Evolutionary conservation across 257 asterid species (phyloP).

Genomic region (Primulina eburnea): DNA sequence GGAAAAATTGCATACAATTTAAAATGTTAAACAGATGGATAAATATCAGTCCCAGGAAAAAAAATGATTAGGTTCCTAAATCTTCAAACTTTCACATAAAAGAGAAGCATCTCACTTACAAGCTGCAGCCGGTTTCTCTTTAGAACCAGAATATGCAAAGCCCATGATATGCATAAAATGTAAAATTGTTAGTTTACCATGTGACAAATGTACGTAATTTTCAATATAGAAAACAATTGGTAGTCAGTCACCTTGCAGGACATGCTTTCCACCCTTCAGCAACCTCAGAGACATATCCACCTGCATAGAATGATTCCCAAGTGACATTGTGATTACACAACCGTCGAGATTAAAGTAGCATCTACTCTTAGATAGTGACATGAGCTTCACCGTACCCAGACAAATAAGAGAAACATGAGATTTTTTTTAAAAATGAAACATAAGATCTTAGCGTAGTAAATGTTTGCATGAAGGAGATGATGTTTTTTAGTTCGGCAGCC

Average conservation of each 20-base stretch:
- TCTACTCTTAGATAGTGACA: background rate
- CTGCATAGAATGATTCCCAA: constrained; percentile 39
- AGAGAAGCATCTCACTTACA: constrained; percentile 48
- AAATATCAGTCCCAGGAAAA: background rate
- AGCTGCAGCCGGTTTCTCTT: constrained; percentile 91
- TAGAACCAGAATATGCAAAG: constrained; percentile 36
- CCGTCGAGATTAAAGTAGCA: constrained; percentile 19
- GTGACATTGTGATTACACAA: constrained; percentile 22
- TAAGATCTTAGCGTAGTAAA: background rate
- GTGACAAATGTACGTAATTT: background rate
- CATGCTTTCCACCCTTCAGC: constrained; percentile 84
- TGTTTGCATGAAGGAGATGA: background rate
- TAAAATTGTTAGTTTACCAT: constrained; percentile 34
- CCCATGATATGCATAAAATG: constrained; percentile 42
- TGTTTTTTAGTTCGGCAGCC: background rate
- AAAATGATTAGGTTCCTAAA: constrained; percentile 1
- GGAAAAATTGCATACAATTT: background rate
- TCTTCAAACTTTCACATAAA: constrained; percentile 15
- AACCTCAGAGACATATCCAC: constrained; percentile 86
- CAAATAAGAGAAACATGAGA: background rate
- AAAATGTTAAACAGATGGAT: constrained; percentile 6
- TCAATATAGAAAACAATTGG: constrained; percentile 4
- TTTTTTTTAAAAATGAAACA: background rate
- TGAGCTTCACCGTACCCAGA: background rate
- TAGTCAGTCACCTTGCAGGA: constrained; percentile 74